These are phyloP conservation scores for Dictyostelium firmibasis DNA, from an alignment of 78 protist species.

Conservation along the genomic window DNA sequence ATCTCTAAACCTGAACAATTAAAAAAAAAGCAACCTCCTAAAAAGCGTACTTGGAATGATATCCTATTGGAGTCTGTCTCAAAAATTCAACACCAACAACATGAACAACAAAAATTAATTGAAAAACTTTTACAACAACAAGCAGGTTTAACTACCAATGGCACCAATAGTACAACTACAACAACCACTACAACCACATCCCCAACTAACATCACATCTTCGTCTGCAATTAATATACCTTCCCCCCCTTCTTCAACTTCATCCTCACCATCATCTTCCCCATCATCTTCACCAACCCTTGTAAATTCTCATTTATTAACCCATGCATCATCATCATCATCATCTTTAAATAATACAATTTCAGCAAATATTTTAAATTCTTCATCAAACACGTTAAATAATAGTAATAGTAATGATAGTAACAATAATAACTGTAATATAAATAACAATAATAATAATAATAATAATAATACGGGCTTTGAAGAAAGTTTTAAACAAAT, in stretches of 20 bases:
- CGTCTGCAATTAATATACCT: not conserved
- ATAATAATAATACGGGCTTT: not conserved
- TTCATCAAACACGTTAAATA: not conserved
- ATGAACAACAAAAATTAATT: slow-evolving; percentile 65
- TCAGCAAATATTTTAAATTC: not conserved
- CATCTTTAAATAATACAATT: not conserved
- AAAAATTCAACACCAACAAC: slow-evolving; percentile 64
- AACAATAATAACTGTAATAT: not conserved
- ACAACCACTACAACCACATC: not conserved
- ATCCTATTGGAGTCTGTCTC: slow-evolving; percentile 64
- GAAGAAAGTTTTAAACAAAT: slow-evolving; percentile 65
- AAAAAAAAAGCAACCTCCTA: slow-evolving; percentile 71
- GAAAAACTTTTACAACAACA: slow-evolving; percentile 44
- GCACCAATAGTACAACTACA: not conserved
- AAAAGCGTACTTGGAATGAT: slow-evolving; percentile 76
- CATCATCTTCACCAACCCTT: not conserved
- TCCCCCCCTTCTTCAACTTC: not conserved
- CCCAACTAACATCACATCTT: not conserved
- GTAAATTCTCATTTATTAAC: not conserved
- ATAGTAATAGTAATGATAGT: not conserved
- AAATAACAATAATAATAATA: not conserved
- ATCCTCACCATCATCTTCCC: not conserved
- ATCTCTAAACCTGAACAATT: slow-evolving; percentile 80
- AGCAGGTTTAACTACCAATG: not conserved
- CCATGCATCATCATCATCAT: not conserved